phyloP scores from a whole-genome alignment of 2,329 filamentous ascomycete species.

The Thermothelomyces thermophilus region DNA sequence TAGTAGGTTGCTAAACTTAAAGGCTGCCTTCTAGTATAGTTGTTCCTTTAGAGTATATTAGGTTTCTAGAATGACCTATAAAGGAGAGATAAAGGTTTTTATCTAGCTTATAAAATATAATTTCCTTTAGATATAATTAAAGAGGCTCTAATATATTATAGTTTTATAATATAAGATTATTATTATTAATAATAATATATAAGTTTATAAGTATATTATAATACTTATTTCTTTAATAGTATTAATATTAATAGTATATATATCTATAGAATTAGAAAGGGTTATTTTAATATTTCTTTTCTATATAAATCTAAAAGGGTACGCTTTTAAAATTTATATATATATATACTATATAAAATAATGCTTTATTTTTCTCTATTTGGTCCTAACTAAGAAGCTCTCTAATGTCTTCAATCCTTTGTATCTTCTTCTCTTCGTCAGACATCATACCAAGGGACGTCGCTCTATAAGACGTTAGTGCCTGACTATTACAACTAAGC shows the following conservation, averaged over 20 bases:
- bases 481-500: not conserved
- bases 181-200: not conserved
- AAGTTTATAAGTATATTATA: not conserved
- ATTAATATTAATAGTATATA: not conserved
- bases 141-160: not conserved
- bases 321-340: not conserved
- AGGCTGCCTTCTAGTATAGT: too few species aligned
- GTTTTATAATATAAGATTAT: not conserved
- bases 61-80: too few species aligned
- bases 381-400: conserved; percentile 62
- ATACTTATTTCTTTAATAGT: not conserved
- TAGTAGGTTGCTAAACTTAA: too few species aligned
- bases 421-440: conserved; percentile 85
- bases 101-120: too few species aligned
- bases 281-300: not conserved
- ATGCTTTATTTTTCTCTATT: not conserved
- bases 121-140: not conserved
- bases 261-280: not conserved
- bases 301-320: too few species aligned
- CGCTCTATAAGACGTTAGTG: conserved; percentile 53
- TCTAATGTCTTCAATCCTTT: conserved; percentile 89
- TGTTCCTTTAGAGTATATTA: too few species aligned
- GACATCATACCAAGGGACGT: conserved; percentile 90
- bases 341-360: not conserved
- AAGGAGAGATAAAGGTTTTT: too few species aligned